These are phyloP conservation scores for Incumbomyces delicatus DNA, from an alignment of 2,329 filamentous ascomycete species.

Conservation along the genomic window DNA sequence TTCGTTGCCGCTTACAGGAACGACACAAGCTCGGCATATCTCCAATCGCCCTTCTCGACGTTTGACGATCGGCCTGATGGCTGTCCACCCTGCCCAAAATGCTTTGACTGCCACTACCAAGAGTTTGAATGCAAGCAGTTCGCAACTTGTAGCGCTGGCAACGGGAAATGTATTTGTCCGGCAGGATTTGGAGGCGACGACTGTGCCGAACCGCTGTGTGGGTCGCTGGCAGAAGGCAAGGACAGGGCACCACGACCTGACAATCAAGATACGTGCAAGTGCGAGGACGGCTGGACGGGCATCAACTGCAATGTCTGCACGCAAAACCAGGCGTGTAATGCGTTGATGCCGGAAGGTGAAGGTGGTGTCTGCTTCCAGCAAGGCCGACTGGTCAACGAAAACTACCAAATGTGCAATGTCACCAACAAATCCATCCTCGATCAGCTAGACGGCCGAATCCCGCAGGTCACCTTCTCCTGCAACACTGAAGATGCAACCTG, in stretches of 20 bases:
- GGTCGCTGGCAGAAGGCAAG: conserved; percentile 70
- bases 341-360: conserved; percentile 71
- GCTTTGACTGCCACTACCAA: conserved; percentile 96
- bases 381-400: conserved; percentile 82
- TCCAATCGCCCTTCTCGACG: conserved; percentile 50
- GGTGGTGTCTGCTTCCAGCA: conserved; percentile 87
- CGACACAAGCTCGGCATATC: conserved; percentile 51
- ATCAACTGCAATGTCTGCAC: conserved; percentile 98
- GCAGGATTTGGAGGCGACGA: conserved; percentile 90
- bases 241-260: conserved; percentile 66
- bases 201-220: conserved; percentile 84
- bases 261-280: conserved; percentile 51
- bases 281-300: conserved; percentile 86
- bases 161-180: conserved; percentile 86
- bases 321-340: conserved; percentile 71
- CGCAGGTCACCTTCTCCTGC: conserved; percentile 92
- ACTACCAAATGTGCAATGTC: conserved; percentile 96
- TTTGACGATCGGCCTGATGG: conserved; percentile 64
- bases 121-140: conserved; percentile 88
- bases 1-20: conserved; percentile 32
- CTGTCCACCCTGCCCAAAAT: conserved; percentile 37
- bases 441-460: conserved; percentile 71
- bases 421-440: conserved; percentile 91
- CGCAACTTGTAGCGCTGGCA: conserved; percentile 76
- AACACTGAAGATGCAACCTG: conserved; percentile 64